Base-by-base conservation (phyloP, 2,329 filamentous ascomycete species). In the Apiospora pterosperma region DNA sequence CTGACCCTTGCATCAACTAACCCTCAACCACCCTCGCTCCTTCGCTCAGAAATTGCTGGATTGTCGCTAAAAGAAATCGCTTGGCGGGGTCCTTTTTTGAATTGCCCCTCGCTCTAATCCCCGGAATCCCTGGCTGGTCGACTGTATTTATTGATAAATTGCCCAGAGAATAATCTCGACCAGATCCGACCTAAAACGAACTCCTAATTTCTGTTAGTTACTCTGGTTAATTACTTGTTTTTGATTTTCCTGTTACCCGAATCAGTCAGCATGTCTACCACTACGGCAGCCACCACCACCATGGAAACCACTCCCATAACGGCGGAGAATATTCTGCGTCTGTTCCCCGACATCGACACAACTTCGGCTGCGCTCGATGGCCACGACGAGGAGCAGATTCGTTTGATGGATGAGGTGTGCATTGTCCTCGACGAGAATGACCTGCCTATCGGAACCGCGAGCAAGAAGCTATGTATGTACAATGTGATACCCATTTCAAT, bases 331-430 rank as follows among this genome's bases (percentile, higher is more conserved):
- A 93, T 99, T 73, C 84, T 95, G 65, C 89, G 88, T 67, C 87
- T 98, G 60, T 98, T 98, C 79, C 93, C 93, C 62, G 93, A 97
- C 76, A 87, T 89, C 78, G 84, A 91, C 79, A 88, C 88, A 66
- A 87, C 84, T 74, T 89, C 90, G 68, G 85, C 87, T 62, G 92
- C 93, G 65, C 85, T 98, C 55, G 90, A 90, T 64, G 96, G 95
- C 62, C 96, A 98, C 82, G 94, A 98, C 82, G 95, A 92, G 77
- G 95, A 98, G 83, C 96, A 99, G 82, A 97, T 97, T 74, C 90
- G 95, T 61, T 82, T 99, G 73, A 99, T 99, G 96, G 95, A 99
- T 74, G 96, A 98, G 82, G 91, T 97, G 61, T 99, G 96, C 85
- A 98, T 99, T 76, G 96, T 99, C 21, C 83, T 96, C 59, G 95